Conservation (phyloP, 1,284 basidiomycete genomes). For the Termitomyces sp. region DNA sequence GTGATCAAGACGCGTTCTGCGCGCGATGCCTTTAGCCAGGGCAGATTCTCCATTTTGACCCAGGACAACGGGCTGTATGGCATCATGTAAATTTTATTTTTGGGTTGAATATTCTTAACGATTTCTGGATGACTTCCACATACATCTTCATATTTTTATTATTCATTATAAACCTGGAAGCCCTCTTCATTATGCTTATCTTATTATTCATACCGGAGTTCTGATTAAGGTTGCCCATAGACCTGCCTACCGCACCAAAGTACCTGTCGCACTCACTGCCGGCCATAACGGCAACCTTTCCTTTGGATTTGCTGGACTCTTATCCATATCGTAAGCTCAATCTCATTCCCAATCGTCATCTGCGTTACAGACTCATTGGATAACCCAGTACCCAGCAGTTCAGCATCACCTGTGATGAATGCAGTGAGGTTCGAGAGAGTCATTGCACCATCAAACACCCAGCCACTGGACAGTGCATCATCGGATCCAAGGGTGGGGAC, state of each 20-base stretch:
- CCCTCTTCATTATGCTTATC: neutral
- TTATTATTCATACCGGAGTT: neutral
- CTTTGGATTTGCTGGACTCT: neutral
- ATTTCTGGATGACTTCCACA: neutral
- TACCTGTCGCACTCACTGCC: conserved; percentile 4
- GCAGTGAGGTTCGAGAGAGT: neutral
- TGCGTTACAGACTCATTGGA: neutral
- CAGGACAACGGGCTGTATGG: conserved; percentile 2
- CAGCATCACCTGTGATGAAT: neutral
- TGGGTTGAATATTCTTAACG: neutral
- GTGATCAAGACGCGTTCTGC: conserved; percentile 5
- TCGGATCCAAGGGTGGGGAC: neutral
- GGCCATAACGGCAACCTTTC: neutral
- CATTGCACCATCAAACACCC: conserved; percentile 4
- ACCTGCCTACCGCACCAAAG: neutral
- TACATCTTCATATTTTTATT: neutral
- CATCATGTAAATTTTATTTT: neutral
- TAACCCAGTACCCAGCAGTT: neutral
- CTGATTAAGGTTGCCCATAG: neutral
- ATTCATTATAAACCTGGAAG: neutral
- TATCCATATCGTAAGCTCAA: conserved; percentile 1
- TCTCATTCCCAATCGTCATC: neutral
- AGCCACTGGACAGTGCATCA: neutral
- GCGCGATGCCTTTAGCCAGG: conserved; percentile 8
- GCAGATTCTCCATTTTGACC: conserved; percentile 13